Evolutionary conservation across 345 rosid species (phyloP), one percentile per base, ranked within the genome.

Genomic region (Lepidium africanum): DNA sequence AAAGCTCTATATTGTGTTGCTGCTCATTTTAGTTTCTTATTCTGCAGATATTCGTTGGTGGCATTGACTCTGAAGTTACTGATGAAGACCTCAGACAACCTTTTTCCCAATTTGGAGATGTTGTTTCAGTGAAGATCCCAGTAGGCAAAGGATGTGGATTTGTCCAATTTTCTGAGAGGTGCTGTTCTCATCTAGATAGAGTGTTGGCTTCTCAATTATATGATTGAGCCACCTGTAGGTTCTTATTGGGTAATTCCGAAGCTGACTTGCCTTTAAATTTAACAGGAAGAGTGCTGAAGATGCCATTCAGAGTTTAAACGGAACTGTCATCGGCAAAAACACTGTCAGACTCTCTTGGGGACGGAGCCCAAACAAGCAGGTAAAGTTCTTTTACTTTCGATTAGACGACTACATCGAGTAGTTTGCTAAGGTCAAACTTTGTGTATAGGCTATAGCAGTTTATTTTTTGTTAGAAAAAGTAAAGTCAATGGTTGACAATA

Each of bases 261-360:
- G 57, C 36, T 30, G 7, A 23, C 25, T n/a, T 59, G 42, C 37
- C 19, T 41, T 37, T 57, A 47, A 63, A 68, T 63, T 37, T 49
- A 49, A 55, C 75, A 94, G 99, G 84, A 88, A 89, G 71, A 79
- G 76, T 73, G 99, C 97, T 3, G 97, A 88, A 84, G 92, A 84
- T 23, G 92, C 99, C 21, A 78, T 94, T 47, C 79, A 88, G 77
- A 81, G 64, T 55, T 79, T 90, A 80, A 89, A 88, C 15, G 96
- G 90, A 59, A 82, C 91, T 47, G 80, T 77, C 27, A 87, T 94
- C 6, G 97, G 99, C 62, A 90, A 90, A 79, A 95, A 94, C 74
- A 84, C 91, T 13, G 92, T 93, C 56, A 92, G 98, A 9, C 94
- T 93, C 73, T 90, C 98, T 16, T 93, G 98, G 98, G 97, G 97